Conservation (phyloP, 1,139 yeast species). For the Zygosaccharomyces sapae region DNA sequence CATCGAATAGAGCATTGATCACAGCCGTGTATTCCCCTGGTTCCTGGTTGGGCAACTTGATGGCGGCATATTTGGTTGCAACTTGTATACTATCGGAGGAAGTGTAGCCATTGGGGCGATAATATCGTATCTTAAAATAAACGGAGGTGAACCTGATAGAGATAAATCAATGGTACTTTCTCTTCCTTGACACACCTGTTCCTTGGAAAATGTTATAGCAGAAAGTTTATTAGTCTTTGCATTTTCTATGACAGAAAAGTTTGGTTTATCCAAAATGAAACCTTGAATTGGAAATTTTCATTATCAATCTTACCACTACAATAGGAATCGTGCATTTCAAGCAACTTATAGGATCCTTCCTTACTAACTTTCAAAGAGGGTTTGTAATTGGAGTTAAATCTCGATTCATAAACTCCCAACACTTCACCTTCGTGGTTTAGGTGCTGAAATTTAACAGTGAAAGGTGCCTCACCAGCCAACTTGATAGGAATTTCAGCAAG, state of each 20-base stretch:
- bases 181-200: slow-evolving; percentile 46
- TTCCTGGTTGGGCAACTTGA: slow-evolving; percentile 39
- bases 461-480: slow-evolving; percentile 48
- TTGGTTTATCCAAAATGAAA: slow-evolving; percentile 59
- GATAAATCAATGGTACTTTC: slow-evolving; percentile 49
- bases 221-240: slow-evolving; percentile 28
- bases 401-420: slow-evolving; percentile 28
- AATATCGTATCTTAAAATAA: slow-evolving; percentile 63
- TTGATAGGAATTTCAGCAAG: slow-evolving; percentile 55
- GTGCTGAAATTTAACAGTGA: slow-evolving; percentile 45
- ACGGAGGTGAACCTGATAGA: slow-evolving; percentile 67
- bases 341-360: slow-evolving; percentile 61
- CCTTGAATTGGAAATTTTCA: slow-evolving; percentile 39
- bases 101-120: slow-evolving; percentile 48
- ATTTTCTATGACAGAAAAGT: slow-evolving; percentile 39
- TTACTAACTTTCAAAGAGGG: slow-evolving; percentile 45
- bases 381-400: slow-evolving; percentile 38
- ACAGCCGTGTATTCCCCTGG: slow-evolving; percentile 60
- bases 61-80: slow-evolving; percentile 48
- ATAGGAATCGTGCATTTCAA: slow-evolving; percentile 57
- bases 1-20: slow-evolving; percentile 63
- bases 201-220: slow-evolving; percentile 30
- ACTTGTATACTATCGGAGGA: slow-evolving; percentile 44
- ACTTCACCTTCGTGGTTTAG: slow-evolving; percentile 34
- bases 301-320: slow-evolving; percentile 59